phyloP scores from a whole-genome alignment of 176 grass and related monocot species.

The Saccharum officinarum region DNA sequence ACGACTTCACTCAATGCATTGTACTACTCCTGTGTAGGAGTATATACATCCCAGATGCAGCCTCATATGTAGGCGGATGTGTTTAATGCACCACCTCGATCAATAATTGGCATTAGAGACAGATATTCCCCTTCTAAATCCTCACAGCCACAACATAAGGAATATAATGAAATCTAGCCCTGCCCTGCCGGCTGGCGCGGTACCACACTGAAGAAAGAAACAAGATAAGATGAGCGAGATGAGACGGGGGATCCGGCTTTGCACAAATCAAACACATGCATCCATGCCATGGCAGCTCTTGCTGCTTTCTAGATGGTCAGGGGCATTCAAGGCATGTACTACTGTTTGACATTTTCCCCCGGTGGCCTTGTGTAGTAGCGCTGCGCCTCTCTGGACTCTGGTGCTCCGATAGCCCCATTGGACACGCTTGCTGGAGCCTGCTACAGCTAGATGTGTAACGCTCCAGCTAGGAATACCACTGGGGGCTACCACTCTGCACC shows the following conservation, averaged over 20 bases:
- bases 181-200: not conserved
- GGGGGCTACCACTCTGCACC: no score
- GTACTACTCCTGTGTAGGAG: no score
- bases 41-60: not conserved
- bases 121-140: constrained; percentile 39
- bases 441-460: no score
- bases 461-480: no score
- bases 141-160: constrained; percentile 18
- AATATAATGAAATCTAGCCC: not conserved
- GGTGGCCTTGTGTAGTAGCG: no score
- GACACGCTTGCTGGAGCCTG: no score
- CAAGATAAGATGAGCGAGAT: no score
- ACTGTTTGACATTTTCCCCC: not conserved
- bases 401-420: no score
- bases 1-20: not conserved
- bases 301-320: constrained; percentile 49
- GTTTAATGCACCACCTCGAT: constrained; percentile 18
- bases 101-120: constrained; percentile 31
- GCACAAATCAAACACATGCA: not conserved
- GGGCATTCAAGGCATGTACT: constrained; percentile 32
- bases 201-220: no score
- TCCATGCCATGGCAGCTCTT: not conserved
- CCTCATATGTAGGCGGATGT: no score
- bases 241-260: not conserved
- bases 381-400: no score